Base-by-base conservation (phyloP, 805 yeast species). In the Groenewaldozyma salmanticensis region DNA sequence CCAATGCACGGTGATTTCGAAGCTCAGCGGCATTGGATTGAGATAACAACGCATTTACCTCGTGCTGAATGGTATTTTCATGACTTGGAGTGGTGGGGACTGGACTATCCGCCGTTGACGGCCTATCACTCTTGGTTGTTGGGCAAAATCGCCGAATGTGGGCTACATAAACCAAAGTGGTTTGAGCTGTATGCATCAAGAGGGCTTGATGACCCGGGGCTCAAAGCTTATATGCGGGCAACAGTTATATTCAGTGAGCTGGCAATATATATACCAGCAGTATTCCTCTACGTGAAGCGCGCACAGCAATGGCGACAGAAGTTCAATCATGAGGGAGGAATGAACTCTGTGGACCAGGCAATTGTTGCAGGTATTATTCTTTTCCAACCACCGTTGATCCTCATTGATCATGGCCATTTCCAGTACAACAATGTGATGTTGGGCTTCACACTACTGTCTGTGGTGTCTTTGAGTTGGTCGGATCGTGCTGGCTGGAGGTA, bases 21-120 rank as follows among this genome's bases (percentile, higher is more conserved):
- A 60, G 97, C 97, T 0, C 98, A 92, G 60, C 73, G 98, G 50
- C 98, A 90, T 60, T 92, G 98, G 98, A 71, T 92, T 74, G 98
- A 92, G 58, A 67, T 90, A 40, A 90, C 97, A 0, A 76, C 70
- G 31, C 76, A 78, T 51, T 59, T 88, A 37, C 92, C 95, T 0
- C 60, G 85, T 1, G 60, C 65, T 0, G 51, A 81, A 47, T 92
- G 98, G 98, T 92, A 92, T 57, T 83, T 72, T 64, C 86, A 77
- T 59, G 96, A 92, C 57, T 67, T 87, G 35, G 77, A 78, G 50
- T 87, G 90, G 64, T 92, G 98, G 97, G 96, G 97, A 1, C 68
- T 92, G 27, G 98, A 92, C 60, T 92, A 92, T 59, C 99, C 99
- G 1, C 97, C 97, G 4, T 65, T 92, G 47, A 90, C 98, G 0